A percentile compares a stretch with the other conserved stretches of the same genome.
Conservation (phyloP, 2,329 filamentous ascomycete species). For the Apiospora aurea region DNA sequence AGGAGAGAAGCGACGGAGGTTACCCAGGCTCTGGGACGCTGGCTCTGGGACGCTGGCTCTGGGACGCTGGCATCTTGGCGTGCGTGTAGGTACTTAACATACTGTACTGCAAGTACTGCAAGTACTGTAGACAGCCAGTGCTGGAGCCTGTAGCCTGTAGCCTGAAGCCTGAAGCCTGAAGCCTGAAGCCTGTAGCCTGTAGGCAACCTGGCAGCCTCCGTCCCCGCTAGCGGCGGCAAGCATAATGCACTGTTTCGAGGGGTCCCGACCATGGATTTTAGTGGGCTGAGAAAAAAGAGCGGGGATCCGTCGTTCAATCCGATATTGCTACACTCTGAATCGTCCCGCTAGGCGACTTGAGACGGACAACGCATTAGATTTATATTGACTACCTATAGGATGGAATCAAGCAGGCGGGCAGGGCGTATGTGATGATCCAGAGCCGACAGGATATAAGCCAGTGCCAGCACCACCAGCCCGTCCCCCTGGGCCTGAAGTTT, state of each 20-base stretch:
- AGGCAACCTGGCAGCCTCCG: background rate
- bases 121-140: too few species aligned
- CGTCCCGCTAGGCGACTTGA: slow-evolving; percentile 9
- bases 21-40: too few species aligned
- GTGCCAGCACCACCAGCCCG: background rate
- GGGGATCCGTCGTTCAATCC: background rate
- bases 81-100: too few species aligned
- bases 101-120: too few species aligned
- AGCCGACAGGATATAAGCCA: background rate
- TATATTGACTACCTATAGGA: background rate
- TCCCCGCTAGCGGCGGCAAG: slow-evolving; percentile 16
- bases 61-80: too few species aligned
- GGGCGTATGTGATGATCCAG: background rate
- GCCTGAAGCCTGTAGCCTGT: background rate
- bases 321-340: slow-evolving; percentile 5
- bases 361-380: slow-evolving; percentile 13
- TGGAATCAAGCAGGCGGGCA: background rate
- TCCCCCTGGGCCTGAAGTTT: background rate
- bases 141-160: background rate
- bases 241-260: background rate
- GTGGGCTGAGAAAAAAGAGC: background rate
- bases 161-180: too few species aligned
- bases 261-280: background rate
- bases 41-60: too few species aligned
- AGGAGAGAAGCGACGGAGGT: too few species aligned